Evolutionary conservation across 2,329 filamentous ascomycete genomes (phyloP).

Genomic region (Lasiodiplodia citricola): DNA sequence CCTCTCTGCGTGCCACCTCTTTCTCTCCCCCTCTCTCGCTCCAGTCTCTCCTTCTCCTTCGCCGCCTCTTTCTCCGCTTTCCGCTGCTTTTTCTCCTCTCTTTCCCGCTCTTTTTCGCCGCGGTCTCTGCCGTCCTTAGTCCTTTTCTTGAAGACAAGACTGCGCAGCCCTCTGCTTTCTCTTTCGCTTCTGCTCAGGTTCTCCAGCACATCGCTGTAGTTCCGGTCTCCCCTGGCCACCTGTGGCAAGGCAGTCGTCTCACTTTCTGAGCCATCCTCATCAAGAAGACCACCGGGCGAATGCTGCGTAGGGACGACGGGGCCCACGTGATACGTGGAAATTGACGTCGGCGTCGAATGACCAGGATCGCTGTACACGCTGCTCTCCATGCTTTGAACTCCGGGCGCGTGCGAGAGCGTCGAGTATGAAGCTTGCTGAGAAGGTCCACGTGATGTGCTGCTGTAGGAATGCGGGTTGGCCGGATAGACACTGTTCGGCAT

Average conservation of each 20-base stretch:
- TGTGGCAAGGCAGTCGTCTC: conserved; percentile 45
- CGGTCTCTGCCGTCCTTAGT: conserved; percentile 33
- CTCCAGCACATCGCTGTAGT: conserved; percentile 23
- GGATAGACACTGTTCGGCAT: conserved; percentile 12
- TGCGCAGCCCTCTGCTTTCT: conserved; percentile 19
- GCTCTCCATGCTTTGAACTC: conserved; percentile 14
- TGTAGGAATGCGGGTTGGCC: neutral
- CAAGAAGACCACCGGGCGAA: conserved; percentile 33
- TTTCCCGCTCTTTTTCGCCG: conserved; percentile 29
- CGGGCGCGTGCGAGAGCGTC: conserved; percentile 9
- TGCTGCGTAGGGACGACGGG: conserved; percentile 35
- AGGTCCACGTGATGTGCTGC: conserved; percentile 10
- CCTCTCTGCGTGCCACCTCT: conserved; percentile 15
- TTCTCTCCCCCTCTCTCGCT: conserved; percentile 10
- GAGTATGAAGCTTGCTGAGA: conserved; percentile 15
- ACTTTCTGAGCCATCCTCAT: conserved; percentile 37
- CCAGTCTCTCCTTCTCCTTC: conserved; percentile 14
- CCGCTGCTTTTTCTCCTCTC: conserved; percentile 21
- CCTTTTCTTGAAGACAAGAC: conserved; percentile 16
- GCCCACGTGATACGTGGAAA: conserved; percentile 32
- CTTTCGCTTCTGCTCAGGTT: conserved; percentile 17
- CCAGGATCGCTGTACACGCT: conserved; percentile 17
- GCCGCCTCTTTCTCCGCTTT: conserved; percentile 17
- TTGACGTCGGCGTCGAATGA: conserved; percentile 28
- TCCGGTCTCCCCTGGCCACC: conserved; percentile 30